Evolutionary conservation across 192 early-diverging fungal species (phyloP), one percentile per base, ranked within the genome.

Genomic region (Gryganskiella cystojenkinii): DNA sequence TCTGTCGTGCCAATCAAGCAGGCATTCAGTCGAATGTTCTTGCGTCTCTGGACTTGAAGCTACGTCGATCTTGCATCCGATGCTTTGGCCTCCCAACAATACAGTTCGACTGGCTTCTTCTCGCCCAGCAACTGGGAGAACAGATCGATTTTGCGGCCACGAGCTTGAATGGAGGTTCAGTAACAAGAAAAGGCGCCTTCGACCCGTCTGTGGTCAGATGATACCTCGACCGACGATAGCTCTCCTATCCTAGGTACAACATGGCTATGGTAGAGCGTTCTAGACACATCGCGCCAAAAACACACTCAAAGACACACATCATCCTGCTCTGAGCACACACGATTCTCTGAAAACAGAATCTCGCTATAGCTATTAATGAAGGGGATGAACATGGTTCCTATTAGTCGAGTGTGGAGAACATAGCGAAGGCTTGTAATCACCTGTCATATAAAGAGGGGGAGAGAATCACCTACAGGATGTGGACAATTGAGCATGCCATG

Each of bases 281-380:
- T 52, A 52, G 50, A 52, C 22, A 52, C 22, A 24, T 52, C 50
- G 22, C 50, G 50, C 50, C n/a, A n/a, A n/a, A n/a, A n/a, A n/a
- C n/a, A n/a, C n/a, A n/a, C n/a, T n/a, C 50, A 52, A 52, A n/a
- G 50, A 52, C 50, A 52, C 7, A 52, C 50, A 52, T 52, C 50
- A 8, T 52, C 50, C 24, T 52, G 50, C 50, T 52, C 50, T 52
- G 50, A 52, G 50, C 50, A 52, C 50, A 20, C 22, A 52, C 22
- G 50, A 52, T 52, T 52, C 50, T 52, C 50, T n/a, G 50, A 52
- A 20, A 52, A 52, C 50, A n/a, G 20, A 52, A 52, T 52, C 50
- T 52, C 50, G 50, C 50, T 52, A 7, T 24, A 52, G 22, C 50
- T 52, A 52, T 8, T 52, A 24, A 52, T 24, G 22, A 52, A 24